phyloP scores from a whole-genome alignment of 345 rosid species.

The Salix suchowensis region DNA sequence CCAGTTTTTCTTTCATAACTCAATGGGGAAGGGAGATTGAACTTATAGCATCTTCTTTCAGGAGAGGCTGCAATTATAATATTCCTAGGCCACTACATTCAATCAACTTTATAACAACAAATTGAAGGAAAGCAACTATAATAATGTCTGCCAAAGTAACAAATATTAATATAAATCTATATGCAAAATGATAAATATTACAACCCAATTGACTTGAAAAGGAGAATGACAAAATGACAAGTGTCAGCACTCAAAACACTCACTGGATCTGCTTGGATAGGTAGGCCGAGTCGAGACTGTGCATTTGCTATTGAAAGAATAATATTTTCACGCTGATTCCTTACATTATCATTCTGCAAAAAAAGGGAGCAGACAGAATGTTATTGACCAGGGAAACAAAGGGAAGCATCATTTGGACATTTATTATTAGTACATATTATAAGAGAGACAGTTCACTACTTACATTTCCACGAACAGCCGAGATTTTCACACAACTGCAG shows the following conservation, averaged over 20 bases:
- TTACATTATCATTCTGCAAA: constrained; percentile 75
- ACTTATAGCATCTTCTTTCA: neutral
- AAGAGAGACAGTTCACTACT: neutral
- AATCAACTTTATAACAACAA: no score
- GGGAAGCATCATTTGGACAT: neutral
- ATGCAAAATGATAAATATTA: no score
- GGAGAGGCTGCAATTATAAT: neutral
- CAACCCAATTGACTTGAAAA: no score
- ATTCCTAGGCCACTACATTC: no score
- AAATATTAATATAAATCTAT: no score
- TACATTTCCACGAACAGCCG: neutral
- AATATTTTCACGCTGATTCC: constrained; percentile 93
- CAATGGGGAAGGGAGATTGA: no score
- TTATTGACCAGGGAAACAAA: constrained; percentile 5
- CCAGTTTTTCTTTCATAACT: no score
- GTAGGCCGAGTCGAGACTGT: constrained; percentile 70
- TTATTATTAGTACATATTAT: neutral
- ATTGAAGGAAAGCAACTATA: no score
- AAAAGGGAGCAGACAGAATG: neutral
- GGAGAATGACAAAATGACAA: neutral
- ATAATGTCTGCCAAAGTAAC: no score
- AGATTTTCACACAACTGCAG: neutral
- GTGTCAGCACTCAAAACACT: constrained; percentile 30
- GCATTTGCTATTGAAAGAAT: constrained; percentile 83
- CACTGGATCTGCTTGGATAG: constrained; percentile 69